Evolutionary conservation across 1,139 yeast species (phyloP).

Genomic region (Zygoascus hellenicus): DNA sequence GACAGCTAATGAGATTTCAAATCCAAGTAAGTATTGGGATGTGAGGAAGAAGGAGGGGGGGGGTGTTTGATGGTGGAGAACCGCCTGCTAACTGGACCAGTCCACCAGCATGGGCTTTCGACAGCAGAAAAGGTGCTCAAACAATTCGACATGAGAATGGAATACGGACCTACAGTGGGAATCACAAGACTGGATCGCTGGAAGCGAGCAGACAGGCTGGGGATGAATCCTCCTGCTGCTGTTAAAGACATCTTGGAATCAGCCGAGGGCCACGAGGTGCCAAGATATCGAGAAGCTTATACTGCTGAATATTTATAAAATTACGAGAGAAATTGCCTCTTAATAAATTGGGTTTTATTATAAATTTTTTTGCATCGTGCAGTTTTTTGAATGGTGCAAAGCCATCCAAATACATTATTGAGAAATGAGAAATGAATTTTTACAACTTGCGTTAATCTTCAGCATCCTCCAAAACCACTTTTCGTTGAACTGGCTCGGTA

Average conservation of each 20-base stretch:
- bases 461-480: conserved; percentile 19
- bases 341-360: neutral
- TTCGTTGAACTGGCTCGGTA: conserved; percentile 14
- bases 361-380: too few relatives aligned
- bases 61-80: too few relatives aligned
- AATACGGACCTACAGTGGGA: conserved; percentile 38
- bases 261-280: conserved; percentile 19
- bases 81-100: neutral
- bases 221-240: conserved; percentile 39
- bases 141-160: conserved; percentile 33
- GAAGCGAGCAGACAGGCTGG: conserved; percentile 87
- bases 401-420: neutral
- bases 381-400: neutral
- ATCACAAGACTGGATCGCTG: conserved; percentile 48
- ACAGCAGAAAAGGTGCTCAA: conserved; percentile 31
- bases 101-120: conserved; percentile 30
- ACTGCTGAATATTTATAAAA: conserved; percentile 20
- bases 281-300: conserved; percentile 21
- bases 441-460: conserved; percentile 1
- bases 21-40: conserved; percentile 11
- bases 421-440: neutral
- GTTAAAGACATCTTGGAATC: conserved; percentile 29
- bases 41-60: too few relatives aligned
- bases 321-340: neutral
- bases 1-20: conserved; percentile 13